Evolutionary conservation across 257 asterid species (phyloP).

Genomic region (Salvia hispanica): DNA sequence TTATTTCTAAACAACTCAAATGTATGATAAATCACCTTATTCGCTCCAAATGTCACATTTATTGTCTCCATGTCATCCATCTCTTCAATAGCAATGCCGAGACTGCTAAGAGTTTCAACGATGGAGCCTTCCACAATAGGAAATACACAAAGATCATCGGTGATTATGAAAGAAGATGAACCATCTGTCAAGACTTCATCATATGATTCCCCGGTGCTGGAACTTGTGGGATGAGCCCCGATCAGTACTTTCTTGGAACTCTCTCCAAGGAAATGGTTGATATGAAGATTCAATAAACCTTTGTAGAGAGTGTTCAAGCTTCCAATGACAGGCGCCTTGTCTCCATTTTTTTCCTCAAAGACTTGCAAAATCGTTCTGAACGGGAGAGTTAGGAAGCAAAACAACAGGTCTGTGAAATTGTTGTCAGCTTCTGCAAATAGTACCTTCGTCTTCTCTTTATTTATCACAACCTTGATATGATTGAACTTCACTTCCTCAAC

Average conservation of each 20-base stretch:
- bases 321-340: neutral
- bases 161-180: slow-evolving; percentile 7
- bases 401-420: slow-evolving; percentile 29
- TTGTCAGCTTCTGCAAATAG: slow-evolving; percentile 32
- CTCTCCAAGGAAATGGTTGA: slow-evolving; percentile 13
- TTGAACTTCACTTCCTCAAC: slow-evolving; percentile 10
- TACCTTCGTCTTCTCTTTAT: slow-evolving; percentile 29
- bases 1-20: neutral
- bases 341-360: slow-evolving; percentile 22
- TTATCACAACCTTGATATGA: slow-evolving; percentile 19
- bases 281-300: slow-evolving; percentile 8
- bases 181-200: slow-evolving; percentile 19
- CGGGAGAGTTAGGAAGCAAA: slow-evolving; percentile 34
- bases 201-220: neutral
- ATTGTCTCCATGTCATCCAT: neutral
- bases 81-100: neutral
- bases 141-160: slow-evolving; percentile 24
- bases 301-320: slow-evolving; percentile 30
- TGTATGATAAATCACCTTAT: slow-evolving; percentile 15
- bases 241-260: slow-evolving; percentile 19
- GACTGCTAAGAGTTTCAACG: neutral
- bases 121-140: slow-evolving; percentile 17
- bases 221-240: neutral
- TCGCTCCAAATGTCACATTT: neutral
- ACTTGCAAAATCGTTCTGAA: slow-evolving; percentile 24